Base-by-base conservation (phyloP, 2,329 filamentous ascomycete species). In the Akanthomyces lecanii region DNA sequence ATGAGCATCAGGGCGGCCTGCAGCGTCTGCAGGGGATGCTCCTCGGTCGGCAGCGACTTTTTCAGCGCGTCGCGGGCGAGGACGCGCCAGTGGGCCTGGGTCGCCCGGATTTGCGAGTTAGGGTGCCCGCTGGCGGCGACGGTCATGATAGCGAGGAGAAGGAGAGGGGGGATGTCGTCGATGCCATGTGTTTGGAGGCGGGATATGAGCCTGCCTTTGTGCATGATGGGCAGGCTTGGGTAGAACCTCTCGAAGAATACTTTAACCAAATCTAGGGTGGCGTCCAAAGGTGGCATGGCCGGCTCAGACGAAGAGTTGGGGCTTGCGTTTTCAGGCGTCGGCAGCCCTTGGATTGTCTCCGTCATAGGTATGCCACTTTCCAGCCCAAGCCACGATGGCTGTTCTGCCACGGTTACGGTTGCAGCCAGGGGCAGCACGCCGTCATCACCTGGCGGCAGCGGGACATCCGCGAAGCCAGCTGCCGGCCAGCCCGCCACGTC, bases 191-290 rank as follows among this genome's bases (percentile, higher is more conserved):
- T 33, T 4, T 63, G 47, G 6, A 68, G 44, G 7, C 25, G 50
- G 2, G 47, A 50, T 11, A 55, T 3, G 1, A 66, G 28, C 18
- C 57, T 64, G 2, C 55, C 28, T 25, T 59, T 69, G 44, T 69
- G 68, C 14, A 71, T 33, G 1, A 71, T 48, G 23, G 69, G 69
- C 4, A 71, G 42, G 23, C 62, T 68, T 5, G 51, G 38, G 33
- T 71, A 68, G 44, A 67, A 65, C 47, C 65, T 64, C 44, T 69
- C 69, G 42, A 67, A 70, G 47, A 67, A 71, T 2, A 70, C 36
- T 14, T 70, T 65, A 4, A 67, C 45, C 5, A 70, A 23, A 14
- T 70, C 64, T 6, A 67, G 56, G 7, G 68, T 23, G n/a, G 56
- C 48, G 3, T 60, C 62, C 36, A 52, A 25, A 1, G 66, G 56